A percentile compares a stretch with the other conserved stretches of the same genome.
Conservation (phyloP, 108 stramenopile genomes). For the Chaetoceros muelleri region DNA sequence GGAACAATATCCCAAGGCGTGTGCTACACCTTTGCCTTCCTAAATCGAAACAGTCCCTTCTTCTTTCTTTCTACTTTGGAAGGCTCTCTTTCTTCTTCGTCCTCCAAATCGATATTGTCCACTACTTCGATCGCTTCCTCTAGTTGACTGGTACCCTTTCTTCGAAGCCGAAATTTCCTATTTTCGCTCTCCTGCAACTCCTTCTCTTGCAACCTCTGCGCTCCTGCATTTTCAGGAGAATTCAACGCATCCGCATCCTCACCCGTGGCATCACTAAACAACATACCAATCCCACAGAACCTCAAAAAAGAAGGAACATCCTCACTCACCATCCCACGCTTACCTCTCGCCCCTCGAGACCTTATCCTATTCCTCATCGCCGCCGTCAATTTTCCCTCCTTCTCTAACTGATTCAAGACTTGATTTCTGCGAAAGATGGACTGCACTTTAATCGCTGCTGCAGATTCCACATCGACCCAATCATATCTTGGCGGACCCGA, state of each 20-base stretch:
- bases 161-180: constrained; percentile 35
- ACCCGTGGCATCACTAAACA: constrained; percentile 52
- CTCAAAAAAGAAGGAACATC: constrained; percentile 41
- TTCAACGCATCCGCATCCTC: constrained; percentile 31
- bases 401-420: constrained; percentile 35
- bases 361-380: constrained; percentile 54
- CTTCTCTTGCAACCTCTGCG: constrained; percentile 25
- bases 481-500: constrained; percentile 71
- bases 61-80: neutral
- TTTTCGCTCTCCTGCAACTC: constrained; percentile 34
- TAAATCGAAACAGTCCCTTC: too few relatives aligned
- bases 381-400: constrained; percentile 38
- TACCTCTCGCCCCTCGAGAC: constrained; percentile 29
- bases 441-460: constrained; percentile 64
- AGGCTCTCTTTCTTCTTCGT: neutral
- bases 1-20: too few relatives aligned
- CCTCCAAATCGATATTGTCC: constrained; percentile 6
- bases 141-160: constrained; percentile 22
- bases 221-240: neutral
- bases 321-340: constrained; percentile 9
- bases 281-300: constrained; percentile 46
- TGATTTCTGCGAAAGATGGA: constrained; percentile 46
- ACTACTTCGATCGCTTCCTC: constrained; percentile 43
- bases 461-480: constrained; percentile 84
- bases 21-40: too few relatives aligned